Evolutionary conservation across 305 asterid species (phyloP), one percentile per base, ranked within the genome.

Genomic region (Coffea humblotiana): DNA sequence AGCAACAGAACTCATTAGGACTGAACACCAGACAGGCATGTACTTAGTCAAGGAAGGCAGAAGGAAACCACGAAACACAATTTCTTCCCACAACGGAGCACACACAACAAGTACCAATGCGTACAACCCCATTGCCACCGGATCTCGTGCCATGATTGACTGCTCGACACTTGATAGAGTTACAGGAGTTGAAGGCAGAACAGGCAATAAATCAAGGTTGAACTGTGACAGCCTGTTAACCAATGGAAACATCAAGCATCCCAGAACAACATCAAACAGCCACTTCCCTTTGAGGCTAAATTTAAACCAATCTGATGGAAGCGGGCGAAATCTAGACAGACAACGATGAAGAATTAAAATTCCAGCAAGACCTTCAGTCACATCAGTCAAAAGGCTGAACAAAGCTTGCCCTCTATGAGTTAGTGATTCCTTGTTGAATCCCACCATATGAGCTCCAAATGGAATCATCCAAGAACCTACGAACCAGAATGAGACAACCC

Each of bases 381-480:
- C 95, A 48, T 96, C 97, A 12, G 97, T 94, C 49, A 96, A 85
- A 64, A 96, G 98, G 89, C 98, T 94, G 91, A 93, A 91, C 79
- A 94, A 83, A 68, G 98, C 99, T 79, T 92, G 97, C 60, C 97
- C 98, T 83, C 99, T 82, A 77, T 86, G 90, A 8, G 97, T 90
- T 27, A 94, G 85, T 21, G 98, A 90, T 72, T 94, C 96, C 74
- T 90, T 92, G 85, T 90, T 96, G 87, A 94, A 88, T 74, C 98
- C 99, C 16, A 90, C 84, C 69, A 94, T 63, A 81, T 94, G 93
- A 9, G 97, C 99, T 79, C 91, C 97, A 78, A 92, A 90, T 0
- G 97, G 99, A 76, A 93, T 90, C 95, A 96, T 87, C 99, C 99
- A 95, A 10, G 96, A 92, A 37, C 98, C 98, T 47, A 96, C 94